Base-by-base conservation (phyloP, 139 green algal species). In the Chlorella sp. region DNA sequence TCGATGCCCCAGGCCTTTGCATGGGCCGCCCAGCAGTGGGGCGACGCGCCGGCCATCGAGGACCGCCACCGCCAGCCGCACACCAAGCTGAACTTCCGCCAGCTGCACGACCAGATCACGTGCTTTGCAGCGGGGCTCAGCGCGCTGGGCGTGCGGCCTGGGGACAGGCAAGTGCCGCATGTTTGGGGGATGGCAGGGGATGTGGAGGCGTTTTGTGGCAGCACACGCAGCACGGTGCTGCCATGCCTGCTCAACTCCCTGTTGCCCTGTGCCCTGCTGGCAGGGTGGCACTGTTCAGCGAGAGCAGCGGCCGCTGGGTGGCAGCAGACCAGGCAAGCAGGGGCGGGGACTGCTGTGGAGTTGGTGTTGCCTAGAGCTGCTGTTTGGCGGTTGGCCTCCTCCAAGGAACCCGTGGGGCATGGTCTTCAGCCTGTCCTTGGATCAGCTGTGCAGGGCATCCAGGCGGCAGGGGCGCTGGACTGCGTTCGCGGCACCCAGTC, bases 231-330 rank as follows among this genome's bases (percentile, higher is more conserved):
- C n/a, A n/a, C 51, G 38, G 26, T 25, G 26, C 26, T 36, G 68
- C 34, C 26, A 2, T 44, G 15, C 32, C 32, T n/a, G 23, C 4
- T 38, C 3, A 7, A 38, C 32, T 71, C 11, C 7, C 28, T 34
- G 25, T 67, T 30, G 23, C 44, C 16, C 17, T 16, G 32, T 74
- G 16, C 34, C 68, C 38, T 18, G 3, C 69, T 18, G 25, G 23
- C 70, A 78, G 70, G 70, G 70, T 78, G 26, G 70, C 70, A 0
- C 70, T 78, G 39, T 78, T 78, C 34, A 15, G 39, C 15, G 41
- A 78, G 70, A 78, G 70, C 70, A 78, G 39, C 25, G 70, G 70
- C 11, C 70, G 70, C 26, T 78, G 70, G 70, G 26, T 78, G 70
- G 70, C 56, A 47, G 41, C 70, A 7, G 70, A 78, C 39, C 51